Evolutionary conservation across 139 green algal genomes (phyloP).

Genomic region (Coccomyxa sp.): DNA sequence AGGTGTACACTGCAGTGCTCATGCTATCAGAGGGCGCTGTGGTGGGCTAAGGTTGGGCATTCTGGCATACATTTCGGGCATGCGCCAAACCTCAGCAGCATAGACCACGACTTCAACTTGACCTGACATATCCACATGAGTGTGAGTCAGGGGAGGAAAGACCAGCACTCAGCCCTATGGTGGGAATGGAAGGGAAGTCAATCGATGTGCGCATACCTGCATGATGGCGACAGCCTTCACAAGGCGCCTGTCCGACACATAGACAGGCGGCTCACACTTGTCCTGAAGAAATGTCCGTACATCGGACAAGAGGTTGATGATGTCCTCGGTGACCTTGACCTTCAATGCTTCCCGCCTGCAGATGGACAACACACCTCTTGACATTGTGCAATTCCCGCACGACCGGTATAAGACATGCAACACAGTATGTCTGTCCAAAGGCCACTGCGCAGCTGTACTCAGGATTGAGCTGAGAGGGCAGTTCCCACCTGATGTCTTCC

Average conservation of each 20-base stretch:
- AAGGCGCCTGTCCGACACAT: slow-evolving; percentile 69
- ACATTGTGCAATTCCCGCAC: no score
- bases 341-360: slow-evolving; percentile 30
- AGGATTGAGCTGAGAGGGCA: not conserved
- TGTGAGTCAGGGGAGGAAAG: not conserved
- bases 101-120: not conserved
- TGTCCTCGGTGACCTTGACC: slow-evolving; percentile 58
- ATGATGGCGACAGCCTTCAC: slow-evolving; percentile 59
- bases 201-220: slow-evolving; percentile 16
- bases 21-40: no score
- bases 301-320: slow-evolving; percentile 78
- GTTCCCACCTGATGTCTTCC: slow-evolving; percentile 24
- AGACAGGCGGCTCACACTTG: slow-evolving; percentile 67
- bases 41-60: no score
- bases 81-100: not conserved
- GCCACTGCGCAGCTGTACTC: no score
- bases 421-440: no score
- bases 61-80: no score
- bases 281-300: slow-evolving; percentile 74
- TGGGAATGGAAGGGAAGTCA: not conserved
- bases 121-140: not conserved
- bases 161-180: not conserved
- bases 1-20: no score
- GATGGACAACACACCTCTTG: no score
- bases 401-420: no score